phyloP scores from a whole-genome alignment of 2,329 filamentous ascomycete species.

The Boeremia exigua region DNA sequence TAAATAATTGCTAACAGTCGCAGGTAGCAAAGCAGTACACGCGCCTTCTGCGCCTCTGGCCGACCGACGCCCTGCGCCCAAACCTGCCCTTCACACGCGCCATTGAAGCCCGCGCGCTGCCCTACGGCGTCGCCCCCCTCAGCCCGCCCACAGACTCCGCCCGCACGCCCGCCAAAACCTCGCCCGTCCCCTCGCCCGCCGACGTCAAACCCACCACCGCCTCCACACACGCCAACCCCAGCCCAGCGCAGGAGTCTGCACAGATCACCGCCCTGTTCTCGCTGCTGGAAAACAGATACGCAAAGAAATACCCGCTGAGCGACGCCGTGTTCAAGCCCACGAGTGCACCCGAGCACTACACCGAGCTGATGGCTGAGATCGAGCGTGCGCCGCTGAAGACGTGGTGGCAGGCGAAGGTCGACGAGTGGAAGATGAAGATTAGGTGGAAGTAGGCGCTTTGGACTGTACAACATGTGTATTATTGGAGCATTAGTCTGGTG shows the following conservation, averaged over 20 bases:
- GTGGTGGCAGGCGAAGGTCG: constrained; percentile 44
- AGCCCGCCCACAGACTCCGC: constrained; percentile 17
- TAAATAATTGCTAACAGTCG: not conserved
- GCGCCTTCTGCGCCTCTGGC: constrained; percentile 58
- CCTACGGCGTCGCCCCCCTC: constrained; percentile 38
- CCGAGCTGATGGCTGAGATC: constrained; percentile 45
- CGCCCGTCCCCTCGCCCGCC: constrained; percentile 15
- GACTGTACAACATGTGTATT: constrained; percentile 2
- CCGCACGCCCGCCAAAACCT: constrained; percentile 1
- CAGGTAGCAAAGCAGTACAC: constrained; percentile 56
- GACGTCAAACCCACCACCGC: constrained; percentile 15
- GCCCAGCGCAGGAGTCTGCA: constrained; percentile 46
- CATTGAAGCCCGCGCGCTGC: constrained; percentile 50
- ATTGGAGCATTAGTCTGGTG: not conserved
- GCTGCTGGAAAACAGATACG: constrained; percentile 65
- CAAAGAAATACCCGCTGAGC: constrained; percentile 47
- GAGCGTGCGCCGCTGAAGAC: constrained; percentile 42
- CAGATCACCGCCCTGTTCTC: constrained; percentile 66
- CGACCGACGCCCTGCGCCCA: constrained; percentile 57
- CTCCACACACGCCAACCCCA: constrained; percentile 16
- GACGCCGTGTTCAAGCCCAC: constrained; percentile 38
- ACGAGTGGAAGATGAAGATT: constrained; percentile 49
- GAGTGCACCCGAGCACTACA: constrained; percentile 46
- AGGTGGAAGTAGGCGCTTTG: constrained; percentile 33
- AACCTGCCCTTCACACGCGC: constrained; percentile 53